Evolutionary conservation across 306 rosid species (phyloP), one percentile per base, ranked within the genome.

Genomic region (Senna siamea): DNA sequence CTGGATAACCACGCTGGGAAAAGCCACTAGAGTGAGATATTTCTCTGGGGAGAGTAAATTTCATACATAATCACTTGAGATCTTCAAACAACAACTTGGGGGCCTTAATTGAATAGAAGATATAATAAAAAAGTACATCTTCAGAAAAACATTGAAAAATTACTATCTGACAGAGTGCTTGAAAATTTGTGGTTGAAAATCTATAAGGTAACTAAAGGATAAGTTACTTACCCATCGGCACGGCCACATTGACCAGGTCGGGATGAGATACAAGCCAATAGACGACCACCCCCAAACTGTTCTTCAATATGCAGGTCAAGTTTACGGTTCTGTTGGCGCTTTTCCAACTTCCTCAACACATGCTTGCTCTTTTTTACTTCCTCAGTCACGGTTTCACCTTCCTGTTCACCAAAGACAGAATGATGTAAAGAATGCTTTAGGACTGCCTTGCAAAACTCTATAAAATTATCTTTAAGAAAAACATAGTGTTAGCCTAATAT

Each of bases 211-310:
- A 30, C 23, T 34, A 30, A 26, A 3, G 30, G 30, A 26, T 32
- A 63, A 11, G 48, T 53, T 14, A 48, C 85, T 4, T 82, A 84
- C 91, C 91, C 91, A 82, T 87, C 88, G 22, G 82, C 47, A 74
- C 91, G 91, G 41, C 91, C 91, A 44, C 92, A 85, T 55, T 87
- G 89, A 17, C 92, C 89, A 64, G 89, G 92, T 20, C 92, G 74
- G 22, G 87, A 87, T 64, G 92, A 82, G 73, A 87, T 87, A 53
- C 87, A 85, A 40, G 89, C 92, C 76, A 87, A 58, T 4, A 87
- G 79, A 72, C 92, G 87, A 63, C 92, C 89, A 28, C 87, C 70
- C 1, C 85, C 77, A 48, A 87, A 87, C 78, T 85, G 89, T 15
- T 87, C 92, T 78, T 87, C 92, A 78, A 84, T 85, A 37, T 85